These are phyloP conservation scores for Pelargonium fulgidum DNA, from an alignment of 441 rosid species.

Conservation along the genomic window DNA sequence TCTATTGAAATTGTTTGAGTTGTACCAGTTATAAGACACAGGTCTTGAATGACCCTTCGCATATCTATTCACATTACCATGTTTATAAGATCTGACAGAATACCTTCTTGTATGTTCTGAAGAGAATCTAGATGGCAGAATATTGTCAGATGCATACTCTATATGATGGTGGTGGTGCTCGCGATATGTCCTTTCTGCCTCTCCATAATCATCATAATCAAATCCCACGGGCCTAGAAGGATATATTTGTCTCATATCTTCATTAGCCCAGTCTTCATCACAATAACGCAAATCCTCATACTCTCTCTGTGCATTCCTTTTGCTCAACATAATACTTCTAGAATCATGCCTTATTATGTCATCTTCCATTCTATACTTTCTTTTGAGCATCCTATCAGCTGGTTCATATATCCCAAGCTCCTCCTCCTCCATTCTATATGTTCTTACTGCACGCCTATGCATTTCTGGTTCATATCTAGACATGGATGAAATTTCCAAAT, in stretches of 20 bases:
- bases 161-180: conserved; percentile 20
- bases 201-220: conserved; percentile 27
- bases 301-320: conserved; percentile 28
- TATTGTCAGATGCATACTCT: conserved; percentile 31
- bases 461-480: conserved; percentile 30
- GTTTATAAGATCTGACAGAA: conserved; percentile 30
- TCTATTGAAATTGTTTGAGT: conserved; percentile 33
- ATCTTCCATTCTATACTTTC: conserved; percentile 31
- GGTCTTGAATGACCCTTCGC: conserved; percentile 30
- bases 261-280: conserved; percentile 37
- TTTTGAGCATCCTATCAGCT: conserved; percentile 31
- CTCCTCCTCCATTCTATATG: conserved; percentile 36
- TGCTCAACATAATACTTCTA: conserved; percentile 29
- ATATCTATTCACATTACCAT: conserved; percentile 25
- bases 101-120: conserved; percentile 29
- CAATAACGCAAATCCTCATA: conserved; percentile 31
- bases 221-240: conserved; percentile 26
- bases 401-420: conserved; percentile 28
- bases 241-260: conserved; percentile 25
- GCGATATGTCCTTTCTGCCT: conserved; percentile 27
- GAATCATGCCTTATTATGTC: conserved; percentile 26
- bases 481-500: conserved; percentile 24
- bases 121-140: conserved; percentile 31
- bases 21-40: conserved; percentile 28
- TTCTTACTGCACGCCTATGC: conserved; percentile 27